A percentile compares a stretch with the other conserved stretches of the same genome.
These are phyloP conservation scores for Mollisiaceae sp. DNA, from an alignment of 2,329 filamentous ascomycete genomes.

Conservation along the genomic window DNA sequence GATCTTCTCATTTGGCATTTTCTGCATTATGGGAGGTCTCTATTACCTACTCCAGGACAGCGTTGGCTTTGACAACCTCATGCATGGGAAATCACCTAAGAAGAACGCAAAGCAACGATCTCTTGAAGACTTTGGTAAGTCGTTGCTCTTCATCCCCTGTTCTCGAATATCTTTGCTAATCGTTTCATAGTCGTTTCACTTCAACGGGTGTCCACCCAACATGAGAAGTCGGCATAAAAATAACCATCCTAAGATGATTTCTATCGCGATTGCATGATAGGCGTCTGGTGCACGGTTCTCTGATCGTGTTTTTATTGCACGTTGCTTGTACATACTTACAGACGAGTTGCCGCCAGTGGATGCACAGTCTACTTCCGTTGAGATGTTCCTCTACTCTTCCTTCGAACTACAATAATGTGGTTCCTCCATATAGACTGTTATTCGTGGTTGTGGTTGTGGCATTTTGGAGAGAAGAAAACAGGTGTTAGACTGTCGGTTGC, in stretches of 20 bases:
- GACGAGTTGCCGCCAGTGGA: slow-evolving; percentile 4
- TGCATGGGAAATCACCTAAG: slow-evolving; percentile 88
- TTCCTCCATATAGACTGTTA: neutral
- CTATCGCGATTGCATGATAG: neutral
- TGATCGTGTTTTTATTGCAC: neutral
- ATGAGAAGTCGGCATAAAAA: slow-evolving; percentile 80
- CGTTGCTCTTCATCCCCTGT: slow-evolving; percentile 17
- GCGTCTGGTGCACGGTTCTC: neutral
- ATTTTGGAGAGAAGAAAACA: slow-evolving; percentile 6
- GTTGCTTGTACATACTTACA: slow-evolving; percentile 14
- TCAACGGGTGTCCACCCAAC: slow-evolving; percentile 88
- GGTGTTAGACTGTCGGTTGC: slow-evolving; percentile 13
- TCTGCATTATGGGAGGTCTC: slow-evolving; percentile 76
- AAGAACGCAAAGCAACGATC: slow-evolving; percentile 82
- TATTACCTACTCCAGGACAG: slow-evolving; percentile 86
- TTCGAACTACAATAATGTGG: neutral
- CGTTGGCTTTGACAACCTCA: slow-evolving; percentile 84
- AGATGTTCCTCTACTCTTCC: neutral
- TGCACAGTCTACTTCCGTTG: neutral
- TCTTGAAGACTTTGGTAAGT: slow-evolving; percentile 87
- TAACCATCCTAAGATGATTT: neutral
- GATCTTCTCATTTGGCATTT: slow-evolving; percentile 90
- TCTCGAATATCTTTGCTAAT: slow-evolving; percentile 51
- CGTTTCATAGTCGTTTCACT: slow-evolving; percentile 74
- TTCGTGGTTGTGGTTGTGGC: neutral